Evolutionary conservation across 2,329 filamentous ascomycete species (phyloP), one percentile per base, ranked within the genome.

Genomic region (Microdochium trichocladiopsis): DNA sequence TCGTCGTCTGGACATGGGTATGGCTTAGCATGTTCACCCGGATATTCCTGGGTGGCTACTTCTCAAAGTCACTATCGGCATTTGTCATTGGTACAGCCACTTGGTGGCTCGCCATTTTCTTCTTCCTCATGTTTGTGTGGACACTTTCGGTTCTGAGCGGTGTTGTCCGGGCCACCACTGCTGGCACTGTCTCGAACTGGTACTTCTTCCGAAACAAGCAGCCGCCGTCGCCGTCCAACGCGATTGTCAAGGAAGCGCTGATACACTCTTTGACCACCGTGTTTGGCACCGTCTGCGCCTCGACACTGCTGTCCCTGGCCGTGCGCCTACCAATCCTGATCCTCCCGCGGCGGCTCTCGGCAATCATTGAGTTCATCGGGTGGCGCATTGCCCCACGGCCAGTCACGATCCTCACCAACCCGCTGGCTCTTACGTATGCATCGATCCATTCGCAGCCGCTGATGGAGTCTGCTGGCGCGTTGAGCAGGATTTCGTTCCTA

Each of bases 1-100:
- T 95, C 45, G 88, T 96, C 10, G 73, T 83, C 14, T 97, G 92
- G 87, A 96, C 92, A 0, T 99, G 94, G 94, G 69, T 88, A 6
- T 99, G 94, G 94, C 83, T 97, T 59, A 84, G 85, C 61, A 96
- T 99, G 91, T 97, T 99, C 69, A 93, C 92, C 8, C 82, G 91
- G 47, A 86, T 97, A 53, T 99, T 99, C 68, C 83, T 97, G 54
- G 90, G 90, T n/a, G 94, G 94, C 0, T 88, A 92, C 67, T 84
- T 93, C 58, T 83, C 84, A 16, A 82, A 79, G 55, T 73, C 66
- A 21, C 73, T 85, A 25, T 73, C 77, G 0, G 67, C 69, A 43
- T 96, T 95, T 69, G 80, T 95, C 62, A 90, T 97, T 63, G 87
- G 90, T 63, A 74, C 87, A 18, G 90, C 90, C 54, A 96, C 87